Percentiles rank a stretch among this genome's conserved stretches.
Evolutionary conservation across 176 grass and related monocot species (phyloP).

Genomic region (Phoenix roebelenii): DNA sequence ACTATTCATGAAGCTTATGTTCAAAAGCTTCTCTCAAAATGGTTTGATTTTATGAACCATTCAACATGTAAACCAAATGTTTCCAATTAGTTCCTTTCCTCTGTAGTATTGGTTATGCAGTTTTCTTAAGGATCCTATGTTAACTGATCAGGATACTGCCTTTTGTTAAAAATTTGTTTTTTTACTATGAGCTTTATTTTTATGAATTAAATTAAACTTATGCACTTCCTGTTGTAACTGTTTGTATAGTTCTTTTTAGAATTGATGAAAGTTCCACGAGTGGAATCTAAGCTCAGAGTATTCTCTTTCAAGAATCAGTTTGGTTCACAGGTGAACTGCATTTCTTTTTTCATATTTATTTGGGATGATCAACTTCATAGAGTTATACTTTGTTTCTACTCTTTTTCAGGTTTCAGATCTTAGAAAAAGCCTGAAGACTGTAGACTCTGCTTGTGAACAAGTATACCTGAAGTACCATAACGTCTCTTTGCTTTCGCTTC

Average conservation of each 20-base stretch:
- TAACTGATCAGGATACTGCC: too few species aligned
- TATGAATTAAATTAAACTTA: too few species aligned
- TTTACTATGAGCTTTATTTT: too few species aligned
- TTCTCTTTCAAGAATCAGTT: slow-evolving; percentile 99
- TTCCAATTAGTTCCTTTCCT: too few species aligned
- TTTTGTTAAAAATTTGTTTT: too few species aligned
- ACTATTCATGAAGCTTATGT: too few species aligned
- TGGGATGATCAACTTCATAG: neutral
- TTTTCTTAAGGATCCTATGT: too few species aligned
- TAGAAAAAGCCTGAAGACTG: slow-evolving; percentile 60
- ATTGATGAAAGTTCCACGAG: slow-evolving; percentile 96
- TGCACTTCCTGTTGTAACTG: too few species aligned
- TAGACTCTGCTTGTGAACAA: slow-evolving; percentile 75
- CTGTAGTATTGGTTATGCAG: too few species aligned
- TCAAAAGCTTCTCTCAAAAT: too few species aligned
- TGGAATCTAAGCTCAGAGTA: slow-evolving; percentile 93
- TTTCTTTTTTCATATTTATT: slow-evolving; percentile 9
- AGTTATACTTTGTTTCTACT: neutral
- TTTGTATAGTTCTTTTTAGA: slow-evolving; percentile 86
- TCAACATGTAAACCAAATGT: too few species aligned
- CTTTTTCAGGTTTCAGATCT: slow-evolving; percentile 58
- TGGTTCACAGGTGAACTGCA: slow-evolving; percentile 43
- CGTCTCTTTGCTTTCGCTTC: neutral
- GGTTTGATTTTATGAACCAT: too few species aligned
- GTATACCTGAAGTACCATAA: slow-evolving; percentile 26